Conservation (phyloP, 441 rosid genomes). For the Pelargonium citronellum region DNA sequence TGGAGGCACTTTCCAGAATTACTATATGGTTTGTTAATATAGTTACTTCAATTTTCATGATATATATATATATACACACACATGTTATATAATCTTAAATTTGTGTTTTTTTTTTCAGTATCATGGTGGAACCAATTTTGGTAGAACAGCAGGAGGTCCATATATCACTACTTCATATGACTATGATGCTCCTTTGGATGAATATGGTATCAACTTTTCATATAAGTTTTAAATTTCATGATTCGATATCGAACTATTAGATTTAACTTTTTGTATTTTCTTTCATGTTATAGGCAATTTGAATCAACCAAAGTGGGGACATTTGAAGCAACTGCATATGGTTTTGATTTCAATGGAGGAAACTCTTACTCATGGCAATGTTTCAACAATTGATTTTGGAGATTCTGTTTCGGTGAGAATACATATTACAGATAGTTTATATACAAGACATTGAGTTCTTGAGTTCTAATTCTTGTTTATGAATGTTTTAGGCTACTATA, state of each 20-base stretch:
- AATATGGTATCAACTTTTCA: slow-evolving; percentile 17
- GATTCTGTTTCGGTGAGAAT: slow-evolving; percentile 17
- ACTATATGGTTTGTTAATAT: slow-evolving; percentile 26
- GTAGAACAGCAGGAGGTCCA: slow-evolving; percentile 20
- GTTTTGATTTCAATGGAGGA: slow-evolving; percentile 13
- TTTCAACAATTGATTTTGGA: not conserved
- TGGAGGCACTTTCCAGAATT: slow-evolving; percentile 31
- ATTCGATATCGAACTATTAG: not conserved
- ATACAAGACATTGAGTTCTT: not conserved
- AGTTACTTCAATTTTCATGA: not conserved
- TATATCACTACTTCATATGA: slow-evolving; percentile 6
- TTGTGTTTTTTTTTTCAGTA: slow-evolving; percentile 11
- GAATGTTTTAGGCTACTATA: not conserved
- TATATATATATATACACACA: not conserved
- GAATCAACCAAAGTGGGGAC: slow-evolving; percentile 30
- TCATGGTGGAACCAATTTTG: slow-evolving; percentile 23
- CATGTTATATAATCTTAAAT: not conserved
- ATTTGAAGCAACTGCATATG: slow-evolving; percentile 22
- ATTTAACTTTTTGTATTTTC: not conserved
- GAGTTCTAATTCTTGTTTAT: no score
- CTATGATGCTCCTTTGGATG: slow-evolving; percentile 11
- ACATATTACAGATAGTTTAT: not conserved
- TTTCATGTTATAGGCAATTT: slow-evolving; percentile 12
- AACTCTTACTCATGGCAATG: slow-evolving; percentile 13
- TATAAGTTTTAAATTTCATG: no score